These are phyloP conservation scores for Viola pubescens DNA, from an alignment of 441 rosid genomes.

Conservation along the genomic window DNA sequence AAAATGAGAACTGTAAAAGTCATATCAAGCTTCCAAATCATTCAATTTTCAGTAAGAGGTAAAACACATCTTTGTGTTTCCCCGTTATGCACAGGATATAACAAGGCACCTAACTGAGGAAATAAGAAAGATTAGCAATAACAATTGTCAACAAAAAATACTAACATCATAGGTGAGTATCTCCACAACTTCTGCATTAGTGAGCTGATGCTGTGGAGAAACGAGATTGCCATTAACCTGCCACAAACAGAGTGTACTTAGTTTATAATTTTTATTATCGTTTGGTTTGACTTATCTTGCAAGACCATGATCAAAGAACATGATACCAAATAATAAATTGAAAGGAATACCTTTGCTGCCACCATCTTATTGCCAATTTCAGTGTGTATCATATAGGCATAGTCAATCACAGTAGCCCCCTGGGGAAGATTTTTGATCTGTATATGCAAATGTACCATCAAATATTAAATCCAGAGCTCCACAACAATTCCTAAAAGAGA, in stretches of 20 bases:
- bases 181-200: conserved; percentile 97
- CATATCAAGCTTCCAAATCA: background rate
- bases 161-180: conserved; percentile 85
- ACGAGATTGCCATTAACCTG: conserved; percentile 97
- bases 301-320: background rate
- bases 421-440: conserved; percentile 92
- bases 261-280: background rate
- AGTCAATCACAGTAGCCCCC: conserved; percentile 95
- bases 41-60: background rate
- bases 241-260: conserved; percentile 20
- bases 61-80: background rate
- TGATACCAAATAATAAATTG: background rate
- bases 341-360: conserved; percentile 75
- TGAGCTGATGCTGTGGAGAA: conserved; percentile 71
- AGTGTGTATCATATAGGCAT: conserved; percentile 95
- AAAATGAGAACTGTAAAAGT: background rate
- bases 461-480: conserved; percentile 12
- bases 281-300: background rate
- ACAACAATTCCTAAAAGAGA: background rate
- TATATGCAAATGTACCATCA: conserved; percentile 8
- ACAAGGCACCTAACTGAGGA: background rate
- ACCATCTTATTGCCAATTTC: conserved; percentile 98
- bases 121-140: background rate
- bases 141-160: conserved; percentile 14
- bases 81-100: background rate